Conservation (phyloP, 139 green algal species). For the Deuterostichococcus epilithicus region DNA sequence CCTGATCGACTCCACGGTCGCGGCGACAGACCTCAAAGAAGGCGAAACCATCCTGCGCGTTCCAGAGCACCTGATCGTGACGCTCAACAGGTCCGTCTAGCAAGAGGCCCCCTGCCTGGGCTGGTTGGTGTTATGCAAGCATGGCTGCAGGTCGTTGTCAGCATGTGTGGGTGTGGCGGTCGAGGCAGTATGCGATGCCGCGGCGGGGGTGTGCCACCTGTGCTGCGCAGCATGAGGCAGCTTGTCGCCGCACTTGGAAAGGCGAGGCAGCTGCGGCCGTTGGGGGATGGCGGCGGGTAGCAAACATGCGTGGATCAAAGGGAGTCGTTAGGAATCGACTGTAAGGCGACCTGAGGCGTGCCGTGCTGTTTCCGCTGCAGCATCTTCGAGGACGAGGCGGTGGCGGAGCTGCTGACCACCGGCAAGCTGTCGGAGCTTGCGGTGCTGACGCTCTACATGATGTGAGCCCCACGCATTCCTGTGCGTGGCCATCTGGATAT, state of each 20-base stretch:
- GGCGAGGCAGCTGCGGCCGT: background rate
- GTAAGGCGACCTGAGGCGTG: background rate
- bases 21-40: conserved; percentile 22
- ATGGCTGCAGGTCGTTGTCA: background rate
- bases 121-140: background rate
- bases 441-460: conserved; percentile 85
- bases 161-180: background rate
- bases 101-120: conserved; percentile 32
- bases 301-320: background rate
- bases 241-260: too few relatives aligned
- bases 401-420: conserved; percentile 88
- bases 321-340: background rate
- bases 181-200: background rate
- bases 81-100: conserved; percentile 80
- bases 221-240: too few relatives aligned
- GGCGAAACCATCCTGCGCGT: conserved; percentile 74
- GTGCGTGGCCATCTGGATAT: background rate
- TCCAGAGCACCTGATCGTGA: conserved; percentile 79
- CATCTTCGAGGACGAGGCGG: conserved; percentile 9
- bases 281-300: background rate
- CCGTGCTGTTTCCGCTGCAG: background rate
- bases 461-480: conserved; percentile 33
- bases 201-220: background rate
- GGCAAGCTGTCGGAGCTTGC: conserved; percentile 90
- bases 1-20: conserved; percentile 47